These are phyloP conservation scores for Anthracocystis setariae DNA, from an alignment of 1,284 basidiomycete genomes.

Conservation along the genomic window DNA sequence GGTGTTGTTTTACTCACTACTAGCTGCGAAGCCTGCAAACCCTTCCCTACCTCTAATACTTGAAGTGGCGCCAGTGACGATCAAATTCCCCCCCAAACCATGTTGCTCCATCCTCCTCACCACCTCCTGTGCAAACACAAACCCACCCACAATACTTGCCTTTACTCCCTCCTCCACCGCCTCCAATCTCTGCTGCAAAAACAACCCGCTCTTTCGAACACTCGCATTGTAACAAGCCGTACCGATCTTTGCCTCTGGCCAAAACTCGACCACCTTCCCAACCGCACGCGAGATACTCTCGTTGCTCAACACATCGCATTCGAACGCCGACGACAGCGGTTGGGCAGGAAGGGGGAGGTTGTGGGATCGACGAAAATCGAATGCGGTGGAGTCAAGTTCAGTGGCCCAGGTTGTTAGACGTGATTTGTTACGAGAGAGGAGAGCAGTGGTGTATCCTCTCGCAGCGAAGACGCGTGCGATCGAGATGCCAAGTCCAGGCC, in stretches of 20 bases:
- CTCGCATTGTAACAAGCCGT: conserved; percentile 58
- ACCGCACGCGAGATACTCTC: conserved; percentile 30
- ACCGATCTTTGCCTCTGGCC: conserved; percentile 48
- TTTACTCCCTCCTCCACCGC: conserved; percentile 45
- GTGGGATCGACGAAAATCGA: conserved; percentile 12
- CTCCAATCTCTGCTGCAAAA: conserved; percentile 37
- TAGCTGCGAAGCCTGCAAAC: conserved; percentile 57
- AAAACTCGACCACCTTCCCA: conserved; percentile 19
- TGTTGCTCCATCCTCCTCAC: conserved; percentile 32
- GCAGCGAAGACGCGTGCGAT: conserved; percentile 53
- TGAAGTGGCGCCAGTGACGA: conserved; percentile 58
- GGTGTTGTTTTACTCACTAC: conserved; percentile 25
- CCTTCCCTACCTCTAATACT: conserved; percentile 49
- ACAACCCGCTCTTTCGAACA: conserved; percentile 45
- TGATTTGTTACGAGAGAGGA: conserved; percentile 46
- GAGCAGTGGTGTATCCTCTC: conserved; percentile 53
- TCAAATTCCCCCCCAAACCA: conserved; percentile 40
- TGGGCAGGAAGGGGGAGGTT: neutral
- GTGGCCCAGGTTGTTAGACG: conserved; percentile 47
- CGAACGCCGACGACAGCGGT: conserved; percentile 42
- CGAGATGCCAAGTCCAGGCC: conserved; percentile 51
- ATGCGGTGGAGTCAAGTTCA: conserved; percentile 24
- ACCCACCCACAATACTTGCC: conserved; percentile 48
- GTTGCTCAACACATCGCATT: conserved; percentile 52
- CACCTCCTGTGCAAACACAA: conserved; percentile 50